These are phyloP conservation scores for Fusarium sp. DNA, from an alignment of 2,329 filamentous ascomycete genomes.

Conservation along the genomic window DNA sequence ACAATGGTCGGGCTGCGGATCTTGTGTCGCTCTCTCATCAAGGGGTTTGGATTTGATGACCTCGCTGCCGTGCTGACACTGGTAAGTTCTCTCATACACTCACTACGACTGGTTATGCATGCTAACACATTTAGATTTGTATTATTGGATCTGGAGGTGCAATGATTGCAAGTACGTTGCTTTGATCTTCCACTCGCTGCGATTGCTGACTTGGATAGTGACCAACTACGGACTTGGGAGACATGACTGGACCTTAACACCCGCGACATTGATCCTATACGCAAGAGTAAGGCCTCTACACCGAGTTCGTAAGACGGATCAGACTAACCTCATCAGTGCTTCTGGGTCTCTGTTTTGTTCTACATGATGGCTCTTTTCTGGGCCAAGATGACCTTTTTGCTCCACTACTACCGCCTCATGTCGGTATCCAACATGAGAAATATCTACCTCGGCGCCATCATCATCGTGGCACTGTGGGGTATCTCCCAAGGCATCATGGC, in stretches of 20 bases:
- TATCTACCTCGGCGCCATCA: slow-evolving; percentile 1
- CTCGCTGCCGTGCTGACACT: slow-evolving; percentile 14
- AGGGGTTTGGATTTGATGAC: slow-evolving; percentile 20
- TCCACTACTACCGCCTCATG: slow-evolving; percentile 35
- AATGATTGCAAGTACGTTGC: slow-evolving; percentile 22
- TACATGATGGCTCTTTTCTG: slow-evolving; percentile 15
- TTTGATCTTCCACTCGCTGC: rapidly evolving
- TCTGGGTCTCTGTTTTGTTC: slow-evolving; percentile 24
- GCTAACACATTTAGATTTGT: slow-evolving; percentile 14
- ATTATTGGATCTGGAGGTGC: slow-evolving; percentile 18
- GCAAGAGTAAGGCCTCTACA: slow-evolving; percentile 7
- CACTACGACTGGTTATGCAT: too few species aligned
- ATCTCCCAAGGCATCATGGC: background rate
- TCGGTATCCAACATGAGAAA: slow-evolving; percentile 16
- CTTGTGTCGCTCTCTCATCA: slow-evolving; percentile 14
- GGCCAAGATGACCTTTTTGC: slow-evolving; percentile 31
- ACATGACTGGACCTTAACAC: slow-evolving; percentile 9
- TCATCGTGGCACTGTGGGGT: slow-evolving; percentile 15
- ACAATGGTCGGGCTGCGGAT: slow-evolving; percentile 23
- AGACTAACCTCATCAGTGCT: slow-evolving; percentile 7
- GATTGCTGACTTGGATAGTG: slow-evolving; percentile 25
- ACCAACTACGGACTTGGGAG: slow-evolving; percentile 25
- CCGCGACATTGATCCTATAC: background rate
- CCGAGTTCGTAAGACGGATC: rapidly evolving
- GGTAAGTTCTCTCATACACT: background rate